These are phyloP conservation scores for Pestalotiopsis sp. DNA, from an alignment of 2,329 filamentous ascomycete species.

Conservation along the genomic window DNA sequence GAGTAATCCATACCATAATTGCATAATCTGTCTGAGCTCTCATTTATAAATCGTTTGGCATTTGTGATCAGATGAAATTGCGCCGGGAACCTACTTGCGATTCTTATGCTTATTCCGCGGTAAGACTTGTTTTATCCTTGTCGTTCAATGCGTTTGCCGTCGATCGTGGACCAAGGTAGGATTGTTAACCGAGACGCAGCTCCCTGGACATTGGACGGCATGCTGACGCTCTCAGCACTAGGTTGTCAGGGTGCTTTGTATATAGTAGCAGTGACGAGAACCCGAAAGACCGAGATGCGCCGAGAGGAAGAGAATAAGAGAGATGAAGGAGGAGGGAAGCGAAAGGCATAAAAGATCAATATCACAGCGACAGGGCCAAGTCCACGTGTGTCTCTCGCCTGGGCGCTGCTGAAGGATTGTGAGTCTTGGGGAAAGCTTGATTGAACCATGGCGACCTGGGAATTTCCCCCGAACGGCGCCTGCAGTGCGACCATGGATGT, in stretches of 20 bases:
- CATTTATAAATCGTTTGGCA: no score
- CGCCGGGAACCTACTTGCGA: neutral
- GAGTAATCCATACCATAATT: neutral
- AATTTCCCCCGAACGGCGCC: neutral
- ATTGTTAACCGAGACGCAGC: neutral
- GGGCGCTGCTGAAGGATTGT: neutral
- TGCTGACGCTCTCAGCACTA: neutral
- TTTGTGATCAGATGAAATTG: neutral
- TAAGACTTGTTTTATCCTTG: neutral
- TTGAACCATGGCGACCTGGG: neutral
- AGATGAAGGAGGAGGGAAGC: neutral
- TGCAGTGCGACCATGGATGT: neutral
- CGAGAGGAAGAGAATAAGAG: neutral
- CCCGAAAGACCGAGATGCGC: neutral
- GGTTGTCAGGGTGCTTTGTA: neutral
- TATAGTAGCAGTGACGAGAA: neutral
- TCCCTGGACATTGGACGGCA: neutral
- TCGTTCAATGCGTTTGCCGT: neutral
- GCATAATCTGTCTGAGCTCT: neutral
- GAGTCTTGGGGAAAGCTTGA: conserved; percentile 8
- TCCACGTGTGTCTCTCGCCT: neutral
- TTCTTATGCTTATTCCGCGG: neutral
- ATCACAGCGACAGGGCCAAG: neutral
- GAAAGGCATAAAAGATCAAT: neutral
- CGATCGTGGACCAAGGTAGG: neutral